Evolutionary conservation across 495 filamentous ascomycete species (phyloP), one percentile per base, ranked within the genome.

Genomic region (Penicillium riverlandense): DNA sequence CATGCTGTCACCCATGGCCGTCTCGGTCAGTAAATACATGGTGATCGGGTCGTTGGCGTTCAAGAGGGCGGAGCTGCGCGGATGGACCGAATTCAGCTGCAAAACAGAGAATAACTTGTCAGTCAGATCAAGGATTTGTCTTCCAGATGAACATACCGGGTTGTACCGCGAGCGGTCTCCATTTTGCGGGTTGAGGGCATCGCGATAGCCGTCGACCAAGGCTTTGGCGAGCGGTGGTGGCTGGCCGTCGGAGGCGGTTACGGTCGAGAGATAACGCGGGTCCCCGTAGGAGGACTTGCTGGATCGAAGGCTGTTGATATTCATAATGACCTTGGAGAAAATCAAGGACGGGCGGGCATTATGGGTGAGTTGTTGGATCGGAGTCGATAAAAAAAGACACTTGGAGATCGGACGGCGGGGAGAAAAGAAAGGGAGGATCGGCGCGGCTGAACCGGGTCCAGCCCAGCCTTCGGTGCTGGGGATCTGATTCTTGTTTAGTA

Each of bases 1-100:
- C 53, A 79, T 79, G 61, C 88, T 91, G 63, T 98, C 92, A 35
- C 79, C 78, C 48, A 96, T 80, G 8, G 92, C 92, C 27, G 88
- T 96, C 66, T 96, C 91, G 50, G 91, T 90, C 42, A 98, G 73
- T 11, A 98, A 71, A 63, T 97, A 95, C 64, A 95, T 77, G 8
- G 73, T 69, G 14, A 85, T 75, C 8, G 76, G 77, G 53, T 85
- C 81, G 45, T 65, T 68, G 39, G 65, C 50, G 47, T 75, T 69
- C 16, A 74, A 59, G 10, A 67, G 58, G 13, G 61, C 63, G 7
- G 73, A 72, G 47, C 61, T 74, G 33, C 59, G 62, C 13, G 60
- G 62, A 37, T 65, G 62, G 32, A 47, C 36, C 27, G 59, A 43
- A 38, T 65, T 67, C 14, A 64, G 44, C 65, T 70, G 47, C 43